phyloP scores from a whole-genome alignment of 495 filamentous ascomycete genomes.

The Penicillium bovifimosum region DNA sequence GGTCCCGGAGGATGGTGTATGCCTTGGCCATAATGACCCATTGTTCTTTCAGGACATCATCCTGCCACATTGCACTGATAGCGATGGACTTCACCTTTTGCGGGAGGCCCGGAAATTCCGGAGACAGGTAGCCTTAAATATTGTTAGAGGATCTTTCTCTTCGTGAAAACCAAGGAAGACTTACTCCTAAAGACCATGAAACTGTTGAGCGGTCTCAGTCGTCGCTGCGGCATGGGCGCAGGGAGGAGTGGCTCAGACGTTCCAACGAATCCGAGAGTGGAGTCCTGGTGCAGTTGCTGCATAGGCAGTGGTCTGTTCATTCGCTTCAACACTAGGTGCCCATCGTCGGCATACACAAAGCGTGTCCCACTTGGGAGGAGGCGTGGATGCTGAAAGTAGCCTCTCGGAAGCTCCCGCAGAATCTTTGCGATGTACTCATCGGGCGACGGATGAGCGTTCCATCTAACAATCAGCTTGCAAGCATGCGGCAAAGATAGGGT shows the following conservation, averaged over 20 bases:
- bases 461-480: background rate
- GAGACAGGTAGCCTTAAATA: constrained; percentile 34
- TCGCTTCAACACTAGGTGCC: background rate
- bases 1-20: constrained; percentile 46
- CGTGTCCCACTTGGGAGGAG: background rate
- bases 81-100: constrained; percentile 42
- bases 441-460: background rate
- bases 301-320: background rate
- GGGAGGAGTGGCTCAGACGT: background rate
- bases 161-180: constrained; percentile 4
- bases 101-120: constrained; percentile 31
- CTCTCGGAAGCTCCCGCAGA: background rate
- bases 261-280: background rate
- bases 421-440: background rate
- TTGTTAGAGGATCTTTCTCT: constrained; percentile 9
- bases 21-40: constrained; percentile 46
- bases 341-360: background rate
- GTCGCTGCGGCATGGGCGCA: background rate
- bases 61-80: constrained; percentile 39
- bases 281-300: background rate
- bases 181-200: constrained; percentile 47
- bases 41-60: constrained; percentile 40
- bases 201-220: constrained; percentile 35
- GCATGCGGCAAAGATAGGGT: background rate
- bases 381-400: background rate